Percentiles rank a stretch among this genome's conserved stretches.
phyloP scores from a whole-genome alignment of 495 filamentous ascomycete genomes.

The Oidiodendron maius region DNA sequence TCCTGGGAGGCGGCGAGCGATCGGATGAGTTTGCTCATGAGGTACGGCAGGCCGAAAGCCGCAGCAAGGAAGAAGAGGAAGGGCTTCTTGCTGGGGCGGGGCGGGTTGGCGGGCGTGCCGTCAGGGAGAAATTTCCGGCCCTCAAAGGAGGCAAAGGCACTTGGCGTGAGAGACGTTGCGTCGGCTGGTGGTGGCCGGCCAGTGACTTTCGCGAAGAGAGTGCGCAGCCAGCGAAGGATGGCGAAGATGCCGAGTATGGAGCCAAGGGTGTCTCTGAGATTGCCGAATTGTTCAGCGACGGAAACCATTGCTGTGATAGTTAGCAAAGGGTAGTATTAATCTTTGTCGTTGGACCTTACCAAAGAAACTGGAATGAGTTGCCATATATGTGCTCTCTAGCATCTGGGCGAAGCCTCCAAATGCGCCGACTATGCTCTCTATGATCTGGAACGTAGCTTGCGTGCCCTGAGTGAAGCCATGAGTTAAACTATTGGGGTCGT shows the following conservation, averaged over 20 bases:
- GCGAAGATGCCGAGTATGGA: conserved; percentile 95
- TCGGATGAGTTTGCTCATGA: conserved; percentile 92
- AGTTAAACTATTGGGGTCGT: conserved; percentile 89
- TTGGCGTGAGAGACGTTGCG: conserved; percentile 77
- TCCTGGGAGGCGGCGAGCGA: conserved; percentile 77
- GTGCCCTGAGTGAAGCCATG: conserved; percentile 88
- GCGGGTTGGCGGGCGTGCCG: conserved; percentile 34
- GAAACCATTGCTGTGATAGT: conserved; percentile 79
- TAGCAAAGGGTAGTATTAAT: conserved; percentile 17
- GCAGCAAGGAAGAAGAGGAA: conserved; percentile 93
- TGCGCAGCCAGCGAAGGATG: conserved; percentile 87
- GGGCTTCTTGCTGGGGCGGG: conserved; percentile 80
- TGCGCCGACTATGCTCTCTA: conserved; percentile 97
- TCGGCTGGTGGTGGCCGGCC: conserved; percentile 85
- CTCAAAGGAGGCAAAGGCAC: conserved; percentile 84
- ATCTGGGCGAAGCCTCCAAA: conserved; percentile 98
- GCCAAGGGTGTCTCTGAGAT: conserved; percentile 88
- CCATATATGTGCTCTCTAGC: conserved; percentile 99
- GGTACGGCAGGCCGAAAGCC: conserved; percentile 89
- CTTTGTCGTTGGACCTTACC: conserved; percentile 49
- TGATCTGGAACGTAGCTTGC: conserved; percentile 96
- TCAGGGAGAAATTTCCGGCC: conserved; percentile 51
- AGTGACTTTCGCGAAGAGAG: conserved; percentile 87
- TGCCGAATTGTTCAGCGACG: conserved; percentile 95
- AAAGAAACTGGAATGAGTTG: conserved; percentile 98